These are phyloP conservation scores for Senna siamea DNA, from an alignment of 306 rosid species.

Conservation along the genomic window DNA sequence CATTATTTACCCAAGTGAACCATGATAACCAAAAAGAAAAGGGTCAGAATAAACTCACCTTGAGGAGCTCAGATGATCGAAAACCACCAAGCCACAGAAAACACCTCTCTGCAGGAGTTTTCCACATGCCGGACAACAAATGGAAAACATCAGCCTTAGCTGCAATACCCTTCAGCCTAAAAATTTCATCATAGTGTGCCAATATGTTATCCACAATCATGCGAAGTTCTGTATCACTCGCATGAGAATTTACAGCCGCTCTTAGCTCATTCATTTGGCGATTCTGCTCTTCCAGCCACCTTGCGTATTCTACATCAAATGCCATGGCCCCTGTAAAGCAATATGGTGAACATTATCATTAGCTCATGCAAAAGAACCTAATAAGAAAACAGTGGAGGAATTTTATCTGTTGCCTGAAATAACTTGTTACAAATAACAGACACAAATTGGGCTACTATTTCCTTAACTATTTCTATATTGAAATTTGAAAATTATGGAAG, in stretches of 20 bases:
- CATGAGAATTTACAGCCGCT: conserved; percentile 95
- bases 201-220: conserved; percentile 78
- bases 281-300: conserved; percentile 95
- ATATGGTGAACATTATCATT: conserved; percentile 33
- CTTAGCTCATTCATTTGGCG: conserved; percentile 87
- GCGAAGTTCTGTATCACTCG: conserved; percentile 95
- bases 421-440: conserved; percentile 26
- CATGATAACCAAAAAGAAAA: conserved; percentile 30
- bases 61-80: conserved; percentile 92
- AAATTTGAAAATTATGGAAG: conserved; percentile 13
- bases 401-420: conserved; percentile 2
- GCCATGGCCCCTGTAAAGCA: conserved; percentile 86
- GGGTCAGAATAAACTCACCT: conserved; percentile 56
- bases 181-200: conserved; percentile 90
- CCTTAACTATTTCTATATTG: conserved; percentile 27
- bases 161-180: conserved; percentile 78
- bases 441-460: conserved; percentile 28
- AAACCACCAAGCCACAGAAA: conserved; percentile 98
- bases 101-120: conserved; percentile 97
- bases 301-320: conserved; percentile 87
- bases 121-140: conserved; percentile 98
- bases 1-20: too few relatives aligned
- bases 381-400: conserved; percentile 15
- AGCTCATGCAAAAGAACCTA: conserved; percentile 24
- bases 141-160: conserved; percentile 97